Evolutionary conservation across 805 yeast species (phyloP).

Genomic region (Helenozyma rhizophorensis): DNA sequence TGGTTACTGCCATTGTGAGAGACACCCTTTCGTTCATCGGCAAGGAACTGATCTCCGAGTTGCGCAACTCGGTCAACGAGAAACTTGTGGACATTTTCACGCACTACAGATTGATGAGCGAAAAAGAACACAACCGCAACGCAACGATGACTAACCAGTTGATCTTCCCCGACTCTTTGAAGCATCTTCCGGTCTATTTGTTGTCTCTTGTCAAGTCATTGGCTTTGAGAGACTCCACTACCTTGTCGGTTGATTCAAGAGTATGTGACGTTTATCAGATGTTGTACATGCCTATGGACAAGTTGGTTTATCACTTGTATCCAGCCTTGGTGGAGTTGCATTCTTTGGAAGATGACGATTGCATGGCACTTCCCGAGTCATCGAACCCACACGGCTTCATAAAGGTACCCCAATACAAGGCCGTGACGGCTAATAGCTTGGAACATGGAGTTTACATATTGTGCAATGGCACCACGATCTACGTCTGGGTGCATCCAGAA

Average conservation of each 20-base stretch:
- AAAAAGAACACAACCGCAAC: slow-evolving; percentile 32
- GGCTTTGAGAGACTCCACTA: slow-evolving; percentile 50
- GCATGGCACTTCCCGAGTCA: slow-evolving; percentile 22
- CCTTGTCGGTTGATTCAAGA: slow-evolving; percentile 58
- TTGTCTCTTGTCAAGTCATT: slow-evolving; percentile 67
- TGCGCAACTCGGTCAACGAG: slow-evolving; percentile 35
- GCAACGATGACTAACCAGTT: slow-evolving; percentile 50
- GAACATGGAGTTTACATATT: slow-evolving; percentile 75
- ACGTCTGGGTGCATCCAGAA: slow-evolving; percentile 65
- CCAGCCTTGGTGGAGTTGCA: slow-evolving; percentile 80
- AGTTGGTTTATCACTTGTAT: slow-evolving; percentile 62
- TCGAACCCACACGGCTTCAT: slow-evolving; percentile 42
- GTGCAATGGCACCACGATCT: slow-evolving; percentile 60
- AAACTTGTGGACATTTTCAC: slow-evolving; percentile 44
- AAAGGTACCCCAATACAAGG: slow-evolving; percentile 46
- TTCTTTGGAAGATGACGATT: slow-evolving; percentile 55
- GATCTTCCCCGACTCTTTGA: slow-evolving; percentile 76
- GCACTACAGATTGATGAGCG: slow-evolving; percentile 48
- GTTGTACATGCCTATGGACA: slow-evolving; percentile 50
- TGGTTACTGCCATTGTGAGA: slow-evolving; percentile 35
- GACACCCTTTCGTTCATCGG: slow-evolving; percentile 40
- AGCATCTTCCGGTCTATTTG: slow-evolving; percentile 62
- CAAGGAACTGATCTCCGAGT: slow-evolving; percentile 32
- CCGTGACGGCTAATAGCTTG: slow-evolving; percentile 40
- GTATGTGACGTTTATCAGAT: slow-evolving; percentile 51